These are phyloP conservation scores for Inga oerstediana DNA, from an alignment of 306 rosid species.

Conservation along the genomic window DNA sequence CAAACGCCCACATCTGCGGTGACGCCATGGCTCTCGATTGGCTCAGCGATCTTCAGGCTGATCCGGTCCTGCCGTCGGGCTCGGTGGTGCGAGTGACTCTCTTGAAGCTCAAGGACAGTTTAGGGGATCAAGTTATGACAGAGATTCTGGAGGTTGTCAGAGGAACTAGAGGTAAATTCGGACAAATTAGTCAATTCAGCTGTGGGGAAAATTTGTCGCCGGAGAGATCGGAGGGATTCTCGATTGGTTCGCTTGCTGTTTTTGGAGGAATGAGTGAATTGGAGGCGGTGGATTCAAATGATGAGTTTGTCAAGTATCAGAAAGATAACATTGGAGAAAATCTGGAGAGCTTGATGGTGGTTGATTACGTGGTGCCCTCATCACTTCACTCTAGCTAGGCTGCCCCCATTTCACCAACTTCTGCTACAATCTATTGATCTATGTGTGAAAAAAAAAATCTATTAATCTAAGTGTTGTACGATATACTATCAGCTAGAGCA, in stretches of 20 bases:
- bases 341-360: constrained; percentile 49
- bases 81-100: constrained; percentile 53
- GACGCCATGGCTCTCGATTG: constrained; percentile 78
- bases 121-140: constrained; percentile 39
- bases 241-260: constrained; percentile 60
- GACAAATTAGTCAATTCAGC: constrained; percentile 43
- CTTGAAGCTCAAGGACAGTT: constrained; percentile 60
- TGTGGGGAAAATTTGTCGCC: constrained; percentile 70
- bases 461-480: neutral
- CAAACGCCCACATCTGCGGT: constrained; percentile 37
- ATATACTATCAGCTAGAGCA: too few species aligned
- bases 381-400: neutral
- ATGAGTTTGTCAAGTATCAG: constrained; percentile 38
- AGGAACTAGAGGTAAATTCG: constrained; percentile 46
- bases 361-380: constrained; percentile 50
- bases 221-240: constrained; percentile 68
- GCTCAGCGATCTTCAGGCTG: constrained; percentile 33
- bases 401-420: neutral
- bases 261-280: constrained; percentile 41
- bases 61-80: constrained; percentile 27
- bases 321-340: constrained; percentile 60
- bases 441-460: too few species aligned
- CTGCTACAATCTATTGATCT: neutral
- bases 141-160: constrained; percentile 53
- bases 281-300: constrained; percentile 51